Evolutionary conservation across 2,329 filamentous ascomycete species (phyloP).

Genomic region (Epichloe scottii): DNA sequence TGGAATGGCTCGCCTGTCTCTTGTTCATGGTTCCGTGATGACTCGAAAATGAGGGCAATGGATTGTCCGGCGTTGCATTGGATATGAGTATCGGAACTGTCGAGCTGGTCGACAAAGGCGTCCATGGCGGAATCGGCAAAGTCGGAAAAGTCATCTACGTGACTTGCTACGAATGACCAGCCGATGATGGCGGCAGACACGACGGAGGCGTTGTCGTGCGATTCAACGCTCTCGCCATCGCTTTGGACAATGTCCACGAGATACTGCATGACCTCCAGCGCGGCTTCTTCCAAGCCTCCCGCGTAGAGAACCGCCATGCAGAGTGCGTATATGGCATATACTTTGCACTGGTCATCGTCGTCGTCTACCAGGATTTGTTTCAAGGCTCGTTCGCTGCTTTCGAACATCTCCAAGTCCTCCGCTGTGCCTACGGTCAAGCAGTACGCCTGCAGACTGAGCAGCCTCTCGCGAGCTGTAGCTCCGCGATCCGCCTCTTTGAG

Average conservation of each 20-base stretch:
- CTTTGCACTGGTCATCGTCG: conserved; percentile 49
- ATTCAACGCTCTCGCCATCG: conserved; percentile 61
- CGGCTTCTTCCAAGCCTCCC: conserved; percentile 55
- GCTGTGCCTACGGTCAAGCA: conserved; percentile 55
- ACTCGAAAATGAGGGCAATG: conserved; percentile 75
- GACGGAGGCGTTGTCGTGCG: conserved; percentile 55
- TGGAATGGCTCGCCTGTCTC: conserved; percentile 36
- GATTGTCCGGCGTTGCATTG: conserved; percentile 68
- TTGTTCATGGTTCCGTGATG: conserved; percentile 37
- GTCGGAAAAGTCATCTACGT: conserved; percentile 61
- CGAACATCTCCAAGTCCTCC: conserved; percentile 38
- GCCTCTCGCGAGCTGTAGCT: conserved; percentile 53
- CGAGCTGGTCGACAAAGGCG: conserved; percentile 74
- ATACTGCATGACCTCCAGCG: conserved; percentile 60
- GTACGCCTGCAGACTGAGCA: conserved; percentile 60
- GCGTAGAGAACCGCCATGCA: conserved; percentile 63
- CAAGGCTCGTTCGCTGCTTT: conserved; percentile 16
- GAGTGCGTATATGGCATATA: conserved; percentile 66
- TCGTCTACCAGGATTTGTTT: conserved; percentile 31
- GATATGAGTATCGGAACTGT: conserved; percentile 58
- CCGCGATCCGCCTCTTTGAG: conserved; percentile 59
- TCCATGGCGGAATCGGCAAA: conserved; percentile 63
- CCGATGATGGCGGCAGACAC: conserved; percentile 64
- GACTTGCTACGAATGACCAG: conserved; percentile 71
- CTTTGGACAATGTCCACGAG: conserved; percentile 67